A percentile compares a stretch with the other conserved stretches of the same genome.
Conservation (phyloP, 164 flowering plant genomes). For the Protea cynaroides region DNA sequence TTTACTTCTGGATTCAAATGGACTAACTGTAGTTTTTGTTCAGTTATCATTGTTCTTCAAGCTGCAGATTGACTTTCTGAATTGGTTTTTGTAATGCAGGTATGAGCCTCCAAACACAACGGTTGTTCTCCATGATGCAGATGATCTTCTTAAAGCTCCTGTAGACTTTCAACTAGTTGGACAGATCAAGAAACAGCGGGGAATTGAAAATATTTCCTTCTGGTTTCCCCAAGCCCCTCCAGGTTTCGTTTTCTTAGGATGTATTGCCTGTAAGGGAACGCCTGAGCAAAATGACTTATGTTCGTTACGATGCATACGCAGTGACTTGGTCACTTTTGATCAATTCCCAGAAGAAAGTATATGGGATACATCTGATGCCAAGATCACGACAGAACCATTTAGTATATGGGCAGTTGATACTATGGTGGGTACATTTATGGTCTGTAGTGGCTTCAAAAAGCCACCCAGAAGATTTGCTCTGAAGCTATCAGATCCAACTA, state of each 20-base stretch:
- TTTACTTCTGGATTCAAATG: slow-evolving; percentile 3
- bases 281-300: slow-evolving; percentile 65
- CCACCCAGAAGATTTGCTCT: slow-evolving; percentile 91
- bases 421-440: slow-evolving; percentile 76
- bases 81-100: slow-evolving; percentile 32
- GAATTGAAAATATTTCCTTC: slow-evolving; percentile 63
- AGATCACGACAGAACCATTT: slow-evolving; percentile 44
- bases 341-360: slow-evolving; percentile 78
- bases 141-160: slow-evolving; percentile 56
- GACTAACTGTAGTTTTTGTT: slow-evolving; percentile 3
- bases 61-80: slow-evolving; percentile 3
- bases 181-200: slow-evolving; percentile 72
- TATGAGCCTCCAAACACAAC: slow-evolving; percentile 86
- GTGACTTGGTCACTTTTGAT: slow-evolving; percentile 82
- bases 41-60: slow-evolving; percentile 1
- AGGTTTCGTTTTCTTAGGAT: slow-evolving; percentile 87
- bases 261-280: slow-evolving; percentile 72
- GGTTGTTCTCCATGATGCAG: slow-evolving; percentile 65
- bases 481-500: slow-evolving; percentile 58
- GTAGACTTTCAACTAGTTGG: slow-evolving; percentile 74
- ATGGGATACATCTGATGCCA: slow-evolving; percentile 82
- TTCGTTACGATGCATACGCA: slow-evolving; percentile 72
- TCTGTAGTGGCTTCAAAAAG: slow-evolving; percentile 64
- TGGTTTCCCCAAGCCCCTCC: slow-evolving; percentile 98
- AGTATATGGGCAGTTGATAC: slow-evolving; percentile 79